phyloP scores from a whole-genome alignment of 257 asterid genomes.

The Perilla frutescens region DNA sequence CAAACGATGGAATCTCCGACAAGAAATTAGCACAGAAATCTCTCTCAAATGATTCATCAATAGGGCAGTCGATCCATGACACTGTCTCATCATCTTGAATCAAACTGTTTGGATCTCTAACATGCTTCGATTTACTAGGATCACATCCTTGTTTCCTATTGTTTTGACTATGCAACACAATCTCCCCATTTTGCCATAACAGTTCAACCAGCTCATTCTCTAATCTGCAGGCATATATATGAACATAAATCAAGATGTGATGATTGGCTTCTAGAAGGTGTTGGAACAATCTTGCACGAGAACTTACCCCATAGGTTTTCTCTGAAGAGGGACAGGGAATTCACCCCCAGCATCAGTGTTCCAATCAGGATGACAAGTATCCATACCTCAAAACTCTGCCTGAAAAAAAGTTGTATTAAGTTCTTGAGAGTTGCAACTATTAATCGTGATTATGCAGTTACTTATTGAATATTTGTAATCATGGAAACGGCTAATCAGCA shows the following conservation, averaged over 20 bases:
- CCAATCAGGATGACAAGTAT: conserved; percentile 67
- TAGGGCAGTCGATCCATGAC: conserved; percentile 62
- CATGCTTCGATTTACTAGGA: conserved; percentile 42
- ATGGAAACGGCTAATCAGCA: conserved; percentile 2
- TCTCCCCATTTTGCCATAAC: conserved; percentile 85
- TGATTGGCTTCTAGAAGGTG: not conserved
- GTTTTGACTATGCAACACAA: conserved; percentile 64
- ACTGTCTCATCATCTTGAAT: conserved; percentile 58
- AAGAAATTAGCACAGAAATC: conserved; percentile 62
- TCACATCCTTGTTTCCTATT: conserved; percentile 46
- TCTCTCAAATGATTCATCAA: conserved; percentile 71
- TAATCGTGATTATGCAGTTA: not conserved
- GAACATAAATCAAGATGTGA: not conserved
- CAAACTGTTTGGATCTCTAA: conserved; percentile 43
- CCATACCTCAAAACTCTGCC: conserved; percentile 53
- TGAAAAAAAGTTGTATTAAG: not conserved
- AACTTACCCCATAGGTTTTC: conserved; percentile 60
- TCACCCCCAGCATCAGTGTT: conserved; percentile 55
- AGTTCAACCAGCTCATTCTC: conserved; percentile 79
- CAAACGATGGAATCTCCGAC: conserved; percentile 51
- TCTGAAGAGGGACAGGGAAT: conserved; percentile 48
- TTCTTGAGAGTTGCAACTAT: not conserved
- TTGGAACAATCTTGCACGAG: not conserved
- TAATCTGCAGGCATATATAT: conserved; percentile 44
- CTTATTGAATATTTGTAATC: not conserved